phyloP scores from a whole-genome alignment of 176 grass and related monocot species.

The Cenchrus purpureus region DNA sequence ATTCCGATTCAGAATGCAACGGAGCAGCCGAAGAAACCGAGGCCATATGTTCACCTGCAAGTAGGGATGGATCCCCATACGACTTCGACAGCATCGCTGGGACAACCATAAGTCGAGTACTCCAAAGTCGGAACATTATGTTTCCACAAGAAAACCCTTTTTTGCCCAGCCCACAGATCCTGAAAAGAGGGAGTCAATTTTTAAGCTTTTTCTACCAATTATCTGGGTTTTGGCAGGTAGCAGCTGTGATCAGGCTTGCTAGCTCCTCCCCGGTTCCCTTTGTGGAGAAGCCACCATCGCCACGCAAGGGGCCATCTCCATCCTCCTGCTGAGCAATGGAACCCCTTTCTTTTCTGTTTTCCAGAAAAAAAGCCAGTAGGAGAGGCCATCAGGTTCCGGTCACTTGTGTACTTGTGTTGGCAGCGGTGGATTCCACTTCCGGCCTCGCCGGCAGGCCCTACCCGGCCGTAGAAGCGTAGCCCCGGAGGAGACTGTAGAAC shows the following conservation, averaged over 20 bases:
- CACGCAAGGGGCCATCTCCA: constrained; percentile 12
- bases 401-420: constrained; percentile 33
- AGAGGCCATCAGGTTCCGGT: background rate
- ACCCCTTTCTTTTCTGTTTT: background rate
- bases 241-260: no score
- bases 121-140: background rate
- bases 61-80: background rate
- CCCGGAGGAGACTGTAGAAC: background rate
- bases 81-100: background rate
- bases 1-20: background rate
- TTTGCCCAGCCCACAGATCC: background rate
- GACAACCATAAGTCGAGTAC: background rate
- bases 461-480: constrained; percentile 10
- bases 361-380: background rate
- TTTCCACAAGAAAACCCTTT: no score
- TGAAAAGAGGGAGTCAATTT: background rate
- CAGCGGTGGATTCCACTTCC: constrained; percentile 46
- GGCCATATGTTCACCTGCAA: background rate
- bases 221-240: background rate
- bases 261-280: background rate
- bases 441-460: background rate
- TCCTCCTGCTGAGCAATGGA: background rate
- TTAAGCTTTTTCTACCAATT: background rate
- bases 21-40: background rate
- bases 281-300: constrained; percentile 41